phyloP scores from a whole-genome alignment of 2,329 filamentous ascomycete species.

The Cordyceps javanica region DNA sequence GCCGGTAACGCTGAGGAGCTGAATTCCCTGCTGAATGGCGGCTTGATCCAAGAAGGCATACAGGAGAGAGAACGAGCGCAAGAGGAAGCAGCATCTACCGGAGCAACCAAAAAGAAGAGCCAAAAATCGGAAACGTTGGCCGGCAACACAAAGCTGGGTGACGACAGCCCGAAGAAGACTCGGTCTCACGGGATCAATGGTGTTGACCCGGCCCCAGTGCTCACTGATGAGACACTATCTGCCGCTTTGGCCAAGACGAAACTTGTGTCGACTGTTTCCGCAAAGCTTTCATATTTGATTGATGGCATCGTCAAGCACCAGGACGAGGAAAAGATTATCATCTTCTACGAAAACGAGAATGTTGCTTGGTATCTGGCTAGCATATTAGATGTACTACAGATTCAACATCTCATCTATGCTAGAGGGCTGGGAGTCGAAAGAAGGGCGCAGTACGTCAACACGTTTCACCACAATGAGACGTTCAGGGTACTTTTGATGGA shows the following conservation, averaged over 20 bases:
- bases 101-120: slow-evolving; percentile 13
- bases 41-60: slow-evolving; percentile 35
- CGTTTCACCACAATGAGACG: slow-evolving; percentile 64
- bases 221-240: slow-evolving; percentile 21
- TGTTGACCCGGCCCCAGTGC: slow-evolving; percentile 17
- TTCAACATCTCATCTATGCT: slow-evolving; percentile 62
- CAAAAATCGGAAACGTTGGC: slow-evolving; percentile 25
- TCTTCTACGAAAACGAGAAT: slow-evolving; percentile 90
- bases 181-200: slow-evolving; percentile 25
- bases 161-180: slow-evolving; percentile 28
- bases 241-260: slow-evolving; percentile 51
- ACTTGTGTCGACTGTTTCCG: slow-evolving; percentile 74
- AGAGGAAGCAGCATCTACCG: slow-evolving; percentile 11
- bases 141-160: slow-evolving; percentile 39
- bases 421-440: slow-evolving; percentile 53
- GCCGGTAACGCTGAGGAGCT: slow-evolving; percentile 38
- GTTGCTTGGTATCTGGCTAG: slow-evolving; percentile 80
- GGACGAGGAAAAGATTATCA: slow-evolving; percentile 72
- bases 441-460: slow-evolving; percentile 68
- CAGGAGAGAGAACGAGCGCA: slow-evolving; percentile 30
- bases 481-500: slow-evolving; percentile 86
- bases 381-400: slow-evolving; percentile 65
- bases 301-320: slow-evolving; percentile 65
- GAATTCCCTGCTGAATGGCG: slow-evolving; percentile 41
- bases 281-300: slow-evolving; percentile 81